Percentiles rank a stretch among this genome's conserved stretches.
These are phyloP conservation scores for Pulveroboletus sp. DNA, from an alignment of 1,284 basidiomycete species.

Conservation along the genomic window DNA sequence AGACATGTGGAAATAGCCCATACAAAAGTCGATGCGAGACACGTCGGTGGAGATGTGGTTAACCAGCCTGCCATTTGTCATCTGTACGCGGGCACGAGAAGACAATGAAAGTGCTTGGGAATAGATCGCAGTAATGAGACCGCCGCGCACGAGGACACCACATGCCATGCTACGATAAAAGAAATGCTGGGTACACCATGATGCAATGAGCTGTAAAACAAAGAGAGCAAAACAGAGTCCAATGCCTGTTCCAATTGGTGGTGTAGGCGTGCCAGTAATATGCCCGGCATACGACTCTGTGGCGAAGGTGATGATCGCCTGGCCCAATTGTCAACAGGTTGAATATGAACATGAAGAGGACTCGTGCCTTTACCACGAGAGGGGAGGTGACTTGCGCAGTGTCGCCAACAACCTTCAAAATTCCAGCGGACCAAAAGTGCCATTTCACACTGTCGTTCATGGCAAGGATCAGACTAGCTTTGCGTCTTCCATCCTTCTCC, in stretches of 20 bases:
- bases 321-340: slow-evolving; percentile 1
- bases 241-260: slow-evolving; percentile 72
- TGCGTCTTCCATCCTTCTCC: slow-evolving; percentile 60
- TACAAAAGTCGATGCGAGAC: slow-evolving; percentile 87
- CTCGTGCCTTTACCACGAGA: slow-evolving; percentile 67
- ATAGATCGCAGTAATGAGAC: slow-evolving; percentile 90
- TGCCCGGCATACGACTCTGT: slow-evolving; percentile 63
- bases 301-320: slow-evolving; percentile 79
- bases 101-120: slow-evolving; percentile 77
- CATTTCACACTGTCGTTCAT: slow-evolving; percentile 82
- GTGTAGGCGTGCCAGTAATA: slow-evolving; percentile 45
- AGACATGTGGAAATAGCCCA: slow-evolving; percentile 79
- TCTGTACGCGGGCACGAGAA: slow-evolving; percentile 78
- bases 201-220: slow-evolving; percentile 66
- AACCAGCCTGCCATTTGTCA: slow-evolving; percentile 85
- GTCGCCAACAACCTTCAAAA: slow-evolving; percentile 77
- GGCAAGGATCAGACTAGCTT: slow-evolving; percentile 70
- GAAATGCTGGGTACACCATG: slow-evolving; percentile 78
- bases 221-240: slow-evolving; percentile 77
- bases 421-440: slow-evolving; percentile 81
- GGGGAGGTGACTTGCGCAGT: slow-evolving; percentile 75
- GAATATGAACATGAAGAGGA: neutral
- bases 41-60: slow-evolving; percentile 95
- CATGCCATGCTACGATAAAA: slow-evolving; percentile 73
- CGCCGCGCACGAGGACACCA: slow-evolving; percentile 83